Conservation (phyloP, 2,329 filamentous ascomycete species). For the Sarocladium oryzae region DNA sequence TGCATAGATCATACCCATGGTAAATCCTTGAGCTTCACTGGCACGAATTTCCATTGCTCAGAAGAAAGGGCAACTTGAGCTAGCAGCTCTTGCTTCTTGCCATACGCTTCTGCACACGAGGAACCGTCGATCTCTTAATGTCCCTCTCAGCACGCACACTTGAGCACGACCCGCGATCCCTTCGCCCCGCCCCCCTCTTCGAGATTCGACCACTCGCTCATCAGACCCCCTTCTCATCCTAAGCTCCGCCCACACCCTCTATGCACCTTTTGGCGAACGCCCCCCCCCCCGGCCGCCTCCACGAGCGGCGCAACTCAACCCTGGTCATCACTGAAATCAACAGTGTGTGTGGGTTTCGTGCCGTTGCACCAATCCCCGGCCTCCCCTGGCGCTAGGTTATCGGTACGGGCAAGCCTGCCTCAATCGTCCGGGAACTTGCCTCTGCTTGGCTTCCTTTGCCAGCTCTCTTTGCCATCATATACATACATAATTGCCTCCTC, state of each 20-base stretch:
- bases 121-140: not conserved
- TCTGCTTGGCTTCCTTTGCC: slow-evolving; percentile 4
- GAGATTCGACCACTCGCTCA: not conserved
- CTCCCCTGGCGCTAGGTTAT: slow-evolving; percentile 10
- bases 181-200: slow-evolving; percentile 4
- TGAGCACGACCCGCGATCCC: not conserved
- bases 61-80: too few relatives aligned
- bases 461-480: slow-evolving; percentile 7
- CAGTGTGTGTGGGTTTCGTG: slow-evolving; percentile 7
- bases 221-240: slow-evolving; percentile 2
- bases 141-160: not conserved
- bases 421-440: slow-evolving; percentile 6
- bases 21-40: too few relatives aligned
- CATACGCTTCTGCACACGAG: too few relatives aligned
- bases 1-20: too few relatives aligned
- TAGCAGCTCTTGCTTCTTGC: too few relatives aligned
- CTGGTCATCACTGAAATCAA: slow-evolving; percentile 7
- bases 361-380: slow-evolving; percentile 2
- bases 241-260: slow-evolving; percentile 1
- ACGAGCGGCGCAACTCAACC: slow-evolving; percentile 8
- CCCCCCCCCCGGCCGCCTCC: slow-evolving; percentile 5
- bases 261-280: not conserved
- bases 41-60: too few relatives aligned
- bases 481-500: slow-evolving; percentile 10
- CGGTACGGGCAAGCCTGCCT: slow-evolving; percentile 3